Conservation (phyloP, 2,329 filamentous ascomycete genomes). For the Colletotrichum limetticola region DNA sequence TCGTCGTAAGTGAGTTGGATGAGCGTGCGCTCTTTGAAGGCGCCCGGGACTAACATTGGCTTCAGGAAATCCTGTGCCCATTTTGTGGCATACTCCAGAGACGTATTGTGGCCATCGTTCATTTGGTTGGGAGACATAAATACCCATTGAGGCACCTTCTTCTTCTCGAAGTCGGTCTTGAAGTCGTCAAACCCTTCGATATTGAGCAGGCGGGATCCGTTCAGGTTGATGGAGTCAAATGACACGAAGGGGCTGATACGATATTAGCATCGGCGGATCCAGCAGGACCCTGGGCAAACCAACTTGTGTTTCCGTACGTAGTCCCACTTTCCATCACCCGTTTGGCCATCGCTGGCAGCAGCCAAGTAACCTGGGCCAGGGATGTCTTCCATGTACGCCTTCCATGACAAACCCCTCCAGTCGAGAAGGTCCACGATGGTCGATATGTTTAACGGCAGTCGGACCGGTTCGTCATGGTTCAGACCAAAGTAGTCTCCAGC, state of each 20-base stretch:
- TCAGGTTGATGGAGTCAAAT: conserved; percentile 51
- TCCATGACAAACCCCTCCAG: conserved; percentile 44
- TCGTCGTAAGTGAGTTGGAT: conserved; percentile 70
- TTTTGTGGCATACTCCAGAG: conserved; percentile 59
- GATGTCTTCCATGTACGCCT: conserved; percentile 47
- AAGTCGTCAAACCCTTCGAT: conserved; percentile 74
- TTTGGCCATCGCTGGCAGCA: conserved; percentile 48
- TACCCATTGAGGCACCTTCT: conserved; percentile 72
- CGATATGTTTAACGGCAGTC: conserved; percentile 54
- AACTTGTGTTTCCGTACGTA: conserved; percentile 39
- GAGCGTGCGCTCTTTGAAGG: conserved; percentile 64
- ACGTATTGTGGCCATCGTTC: conserved; percentile 72
- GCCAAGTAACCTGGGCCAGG: conserved; percentile 55
- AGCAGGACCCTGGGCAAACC: neutral
- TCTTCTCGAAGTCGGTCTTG: conserved; percentile 63
- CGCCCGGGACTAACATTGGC: conserved; percentile 60
- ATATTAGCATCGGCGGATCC: conserved; percentile 27
- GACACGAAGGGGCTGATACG: conserved; percentile 52
- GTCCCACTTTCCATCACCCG: conserved; percentile 42
- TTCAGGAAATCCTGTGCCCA: conserved; percentile 65
- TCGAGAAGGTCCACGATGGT: conserved; percentile 49
- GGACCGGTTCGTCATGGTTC: conserved; percentile 56
- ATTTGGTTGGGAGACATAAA: conserved; percentile 74
- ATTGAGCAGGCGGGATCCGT: conserved; percentile 61
- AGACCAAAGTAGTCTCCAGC: conserved; percentile 60